Percentiles rank a stretch among this genome's conserved stretches.
Evolutionary conservation across 768 basidiomycete species (phyloP).

Genomic region (Tubosaeta sp.): DNA sequence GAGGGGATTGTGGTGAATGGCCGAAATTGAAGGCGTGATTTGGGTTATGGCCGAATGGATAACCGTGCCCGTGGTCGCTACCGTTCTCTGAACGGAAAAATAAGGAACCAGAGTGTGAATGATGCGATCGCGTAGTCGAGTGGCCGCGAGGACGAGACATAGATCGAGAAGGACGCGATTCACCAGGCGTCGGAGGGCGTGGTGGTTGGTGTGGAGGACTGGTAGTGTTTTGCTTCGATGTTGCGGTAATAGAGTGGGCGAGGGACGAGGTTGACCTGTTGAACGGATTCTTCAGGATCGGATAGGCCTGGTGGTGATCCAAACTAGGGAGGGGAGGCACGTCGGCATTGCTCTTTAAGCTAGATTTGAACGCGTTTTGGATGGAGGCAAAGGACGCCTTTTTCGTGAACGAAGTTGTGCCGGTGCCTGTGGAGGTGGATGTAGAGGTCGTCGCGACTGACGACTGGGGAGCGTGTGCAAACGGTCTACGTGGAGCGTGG

Average conservation of each 20-base stretch:
- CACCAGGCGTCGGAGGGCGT: conserved; percentile 58
- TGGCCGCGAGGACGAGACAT: conserved; percentile 53
- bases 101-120: conserved; percentile 72
- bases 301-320: conserved; percentile 59
- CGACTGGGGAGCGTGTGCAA: conserved; percentile 67
- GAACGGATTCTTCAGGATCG: conserved; percentile 76
- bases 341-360: conserved; percentile 47
- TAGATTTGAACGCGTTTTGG: conserved; percentile 78
- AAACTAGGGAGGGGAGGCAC: conserved; percentile 73
- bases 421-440: conserved; percentile 10
- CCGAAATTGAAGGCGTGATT: conserved; percentile 23
- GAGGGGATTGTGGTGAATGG: conserved; percentile 50
- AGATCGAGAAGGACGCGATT: conserved; percentile 31
- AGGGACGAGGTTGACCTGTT: conserved; percentile 78
- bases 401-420: conserved; percentile 58
- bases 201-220: conserved; percentile 46
- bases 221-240: conserved; percentile 38
- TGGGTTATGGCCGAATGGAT: conserved; percentile 30
- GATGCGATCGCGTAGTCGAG: conserved; percentile 63
- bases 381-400: conserved; percentile 85
- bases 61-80: conserved; percentile 56
- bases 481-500: conserved; percentile 52
- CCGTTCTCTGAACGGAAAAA: conserved; percentile 68
- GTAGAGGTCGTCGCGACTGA: conserved; percentile 54
- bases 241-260: conserved; percentile 40